Evolutionary conservation across 352 stramenopile species (phyloP), one percentile per base, ranked within the genome.

Genomic region (Globisporangium heterothallicum): DNA sequence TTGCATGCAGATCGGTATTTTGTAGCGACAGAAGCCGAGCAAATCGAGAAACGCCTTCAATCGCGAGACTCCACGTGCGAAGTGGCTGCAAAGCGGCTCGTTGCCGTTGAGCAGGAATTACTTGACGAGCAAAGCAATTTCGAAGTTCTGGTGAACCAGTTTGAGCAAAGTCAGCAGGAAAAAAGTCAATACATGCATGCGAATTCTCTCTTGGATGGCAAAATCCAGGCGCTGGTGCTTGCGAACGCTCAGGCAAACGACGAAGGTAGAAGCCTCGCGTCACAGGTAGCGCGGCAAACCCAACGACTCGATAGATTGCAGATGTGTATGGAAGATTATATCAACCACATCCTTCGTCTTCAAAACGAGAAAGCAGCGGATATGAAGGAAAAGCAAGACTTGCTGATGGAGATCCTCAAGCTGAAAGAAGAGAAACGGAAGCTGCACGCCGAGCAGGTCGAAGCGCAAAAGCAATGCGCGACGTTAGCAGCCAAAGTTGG

Each of bases 61-160:
- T 41, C 67, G 24, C 61, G 64, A n/a, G 56, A 69, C 26, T 46
- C 38, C 6, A 64, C 71, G 45, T 65, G 45, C 3, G 49, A 72
- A 42, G 49, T 78, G 1, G 70, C 73, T 30, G 45, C 78, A 2
- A 84, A 88, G 52, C 63, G 78, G 14, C 71, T 92, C 13, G 58
- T 50, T 25, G 74, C 74, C 1, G 78, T 88, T 6, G 76, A 89
- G 42, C 56, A 69, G 26, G 76, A 92, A 21, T 56, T 92, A 1
- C 36, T 87, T 0, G 75, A 88, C 0, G 80, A 91, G 30, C 77
- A 91, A 38, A 72, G 58, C 21, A 87, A 86, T 50, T 91, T 88
- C 42, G 65, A 72, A 4, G 56, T 88, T 9, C 52, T 91, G 10
- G 77, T 85, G 19, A 57, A 64, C 29, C 78, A 88, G 38, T 63